Evolutionary conservation across 768 basidiomycete genomes (phyloP).

Genomic region (Lentinula sp.): DNA sequence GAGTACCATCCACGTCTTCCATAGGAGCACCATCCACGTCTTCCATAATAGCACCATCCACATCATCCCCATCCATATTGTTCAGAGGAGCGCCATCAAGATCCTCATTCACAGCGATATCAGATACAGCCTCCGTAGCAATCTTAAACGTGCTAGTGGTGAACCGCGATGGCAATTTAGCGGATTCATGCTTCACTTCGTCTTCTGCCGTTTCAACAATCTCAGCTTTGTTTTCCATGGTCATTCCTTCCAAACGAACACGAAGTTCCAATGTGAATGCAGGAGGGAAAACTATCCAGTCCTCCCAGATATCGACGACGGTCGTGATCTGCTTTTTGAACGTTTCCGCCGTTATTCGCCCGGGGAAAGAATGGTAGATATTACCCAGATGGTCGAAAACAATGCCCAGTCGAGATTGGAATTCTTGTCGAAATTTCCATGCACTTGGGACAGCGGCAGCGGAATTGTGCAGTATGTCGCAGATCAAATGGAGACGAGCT

Average conservation of each 20-base stretch:
- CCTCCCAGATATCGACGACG: constrained; percentile 95
- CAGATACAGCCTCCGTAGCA: constrained; percentile 37
- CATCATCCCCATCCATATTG: constrained; percentile 21
- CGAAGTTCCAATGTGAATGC: constrained; percentile 77
- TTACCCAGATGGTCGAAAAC: constrained; percentile 95
- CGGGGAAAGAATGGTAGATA: constrained; percentile 94
- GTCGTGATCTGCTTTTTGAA: constrained; percentile 91
- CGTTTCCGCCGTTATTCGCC: constrained; percentile 91
- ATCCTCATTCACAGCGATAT: constrained; percentile 23
- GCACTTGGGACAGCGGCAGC: constrained; percentile 91
- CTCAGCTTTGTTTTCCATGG: constrained; percentile 19
- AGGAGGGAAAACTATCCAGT: constrained; percentile 94
- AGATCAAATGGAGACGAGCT: constrained; percentile 90
- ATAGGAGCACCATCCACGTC: constrained; percentile 21
- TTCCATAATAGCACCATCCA: constrained; percentile 37
- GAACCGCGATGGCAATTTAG: constrained; percentile 54
- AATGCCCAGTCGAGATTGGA: constrained; percentile 84
- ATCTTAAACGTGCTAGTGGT: constrained; percentile 75
- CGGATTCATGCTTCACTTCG: constrained; percentile 8
- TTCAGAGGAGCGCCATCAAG: constrained; percentile 33
- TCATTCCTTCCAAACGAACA: constrained; percentile 62
- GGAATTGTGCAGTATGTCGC: constrained; percentile 97
- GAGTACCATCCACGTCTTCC: constrained; percentile 29
- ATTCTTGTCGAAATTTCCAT: constrained; percentile 96
- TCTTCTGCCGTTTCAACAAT: constrained; percentile 10